Base-by-base conservation (phyloP, 768 basidiomycete species). In the Epithele typhae region DNA sequence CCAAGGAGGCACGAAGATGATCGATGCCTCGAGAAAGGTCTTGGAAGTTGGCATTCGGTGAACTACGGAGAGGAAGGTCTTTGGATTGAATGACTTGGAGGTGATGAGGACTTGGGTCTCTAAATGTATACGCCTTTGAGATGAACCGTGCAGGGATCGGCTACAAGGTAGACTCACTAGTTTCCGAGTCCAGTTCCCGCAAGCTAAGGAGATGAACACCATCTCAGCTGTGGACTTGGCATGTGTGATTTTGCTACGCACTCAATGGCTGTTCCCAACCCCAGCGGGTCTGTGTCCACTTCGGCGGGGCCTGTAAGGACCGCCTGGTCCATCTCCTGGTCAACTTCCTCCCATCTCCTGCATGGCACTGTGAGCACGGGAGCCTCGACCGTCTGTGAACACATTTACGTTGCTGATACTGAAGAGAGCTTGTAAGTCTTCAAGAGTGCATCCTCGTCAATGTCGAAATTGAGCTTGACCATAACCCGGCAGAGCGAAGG, bases 51-150 rank as follows among this genome's bases (percentile, higher is more conserved):
- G 95, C 95, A 56, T 95, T 87, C 3, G 96, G 60, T 99, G 93
- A 5, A 93, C 82, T 10, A 79, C 79, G 7, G 92, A 90, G 12
- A 99, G 74, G 65, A 96, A 99, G 1, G 81, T 79, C 63, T 95
- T 97, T 6, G 96, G 92, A 61, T 97, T 91, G 70, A 99, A 99
- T 2, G 90, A 82, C 62, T 98, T 99, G 25, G 92, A 95, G 3
- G 83, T 84, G 14, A 97, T 81, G 32, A 91, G 73, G 47, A 93
- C 83, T 9, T 89, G 72, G 5, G 90, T 80, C 72, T 88, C 89
- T 91, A 45, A 36, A 23, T 27, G 18, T n/a, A 36, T 8, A 19
- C 8, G 18, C 17, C 9, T 7, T n/a, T 19, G 35, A 36, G 35
- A 36, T 36, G n/a, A 7, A 17, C 8, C 18, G 35, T n/a, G n/a